Conservation (phyloP, 306 rosid species). For the Prunus mume region DNA sequence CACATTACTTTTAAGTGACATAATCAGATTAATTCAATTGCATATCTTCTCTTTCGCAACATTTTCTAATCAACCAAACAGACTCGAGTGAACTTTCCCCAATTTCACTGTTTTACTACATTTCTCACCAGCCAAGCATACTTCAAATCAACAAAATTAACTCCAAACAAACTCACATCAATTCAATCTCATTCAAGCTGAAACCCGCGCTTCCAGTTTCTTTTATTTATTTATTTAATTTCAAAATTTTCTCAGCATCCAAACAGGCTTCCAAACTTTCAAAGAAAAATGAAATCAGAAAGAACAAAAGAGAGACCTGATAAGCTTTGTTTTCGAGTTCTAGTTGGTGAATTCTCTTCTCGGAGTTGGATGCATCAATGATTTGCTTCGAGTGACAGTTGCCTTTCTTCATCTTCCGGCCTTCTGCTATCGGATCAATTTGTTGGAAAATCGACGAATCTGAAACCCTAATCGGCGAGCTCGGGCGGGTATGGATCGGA, state of each 20-base stretch:
- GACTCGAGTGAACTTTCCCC: neutral
- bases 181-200: neutral
- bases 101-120: neutral
- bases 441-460: neutral
- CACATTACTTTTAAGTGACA: neutral
- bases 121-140: neutral
- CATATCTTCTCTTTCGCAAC: neutral
- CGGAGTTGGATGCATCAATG: conserved; percentile 30
- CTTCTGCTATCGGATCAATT: neutral
- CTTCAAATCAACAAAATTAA: neutral
- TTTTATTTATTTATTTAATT: neutral
- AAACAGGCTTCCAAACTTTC: conserved; percentile 8
- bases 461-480: conserved; percentile 2
- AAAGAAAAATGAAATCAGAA: neutral
- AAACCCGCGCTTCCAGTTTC: conserved; percentile 6
- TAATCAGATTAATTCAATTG: neutral
- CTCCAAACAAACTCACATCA: neutral
- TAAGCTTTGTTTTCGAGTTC: conserved; percentile 53
- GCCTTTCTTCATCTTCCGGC: conserved; percentile 51
- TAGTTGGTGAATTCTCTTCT: conserved; percentile 52
- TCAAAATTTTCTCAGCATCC: conserved; percentile 14
- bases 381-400: conserved; percentile 69
- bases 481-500: neutral
- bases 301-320: conserved; percentile 40
- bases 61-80: neutral